Conservation (phyloP, 257 asterid species). For the Solanum sejunctum region DNA sequence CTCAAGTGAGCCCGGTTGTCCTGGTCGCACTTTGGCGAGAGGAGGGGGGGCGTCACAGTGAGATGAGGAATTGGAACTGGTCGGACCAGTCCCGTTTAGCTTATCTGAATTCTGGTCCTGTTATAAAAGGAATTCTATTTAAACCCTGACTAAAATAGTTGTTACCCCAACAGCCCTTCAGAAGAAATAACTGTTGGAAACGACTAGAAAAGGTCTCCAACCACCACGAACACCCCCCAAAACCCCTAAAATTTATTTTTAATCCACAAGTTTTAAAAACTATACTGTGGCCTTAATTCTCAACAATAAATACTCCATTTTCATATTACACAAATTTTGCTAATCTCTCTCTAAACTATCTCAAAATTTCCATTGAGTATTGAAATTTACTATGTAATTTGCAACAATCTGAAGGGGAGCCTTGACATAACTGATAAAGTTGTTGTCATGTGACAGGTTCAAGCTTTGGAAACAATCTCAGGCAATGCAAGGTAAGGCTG, state of each 20-base stretch:
- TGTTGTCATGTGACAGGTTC: too few species aligned
- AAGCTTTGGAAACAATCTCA: too few species aligned
- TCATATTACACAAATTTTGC: background rate
- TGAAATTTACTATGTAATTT: background rate
- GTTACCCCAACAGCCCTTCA: background rate
- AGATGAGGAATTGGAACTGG: background rate
- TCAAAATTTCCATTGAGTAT: background rate
- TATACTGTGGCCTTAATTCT: background rate
- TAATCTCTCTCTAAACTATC: background rate
- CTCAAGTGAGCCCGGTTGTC: background rate
- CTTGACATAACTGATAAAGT: too few species aligned
- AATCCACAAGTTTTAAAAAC: background rate
- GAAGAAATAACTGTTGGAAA: background rate
- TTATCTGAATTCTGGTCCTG: background rate
- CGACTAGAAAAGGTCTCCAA: background rate
- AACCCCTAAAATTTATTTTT: background rate
- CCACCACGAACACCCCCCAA: background rate
- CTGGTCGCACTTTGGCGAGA: background rate
- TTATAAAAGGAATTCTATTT: background rate
- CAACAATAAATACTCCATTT: background rate
- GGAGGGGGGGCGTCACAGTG: background rate
- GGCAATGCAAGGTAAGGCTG: too few species aligned
- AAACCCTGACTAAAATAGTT: background rate
- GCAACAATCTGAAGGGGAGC: background rate
- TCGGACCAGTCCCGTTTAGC: background rate